phyloP scores from a whole-genome alignment of 139 green algal species.

The Parachlorella kessleri region DNA sequence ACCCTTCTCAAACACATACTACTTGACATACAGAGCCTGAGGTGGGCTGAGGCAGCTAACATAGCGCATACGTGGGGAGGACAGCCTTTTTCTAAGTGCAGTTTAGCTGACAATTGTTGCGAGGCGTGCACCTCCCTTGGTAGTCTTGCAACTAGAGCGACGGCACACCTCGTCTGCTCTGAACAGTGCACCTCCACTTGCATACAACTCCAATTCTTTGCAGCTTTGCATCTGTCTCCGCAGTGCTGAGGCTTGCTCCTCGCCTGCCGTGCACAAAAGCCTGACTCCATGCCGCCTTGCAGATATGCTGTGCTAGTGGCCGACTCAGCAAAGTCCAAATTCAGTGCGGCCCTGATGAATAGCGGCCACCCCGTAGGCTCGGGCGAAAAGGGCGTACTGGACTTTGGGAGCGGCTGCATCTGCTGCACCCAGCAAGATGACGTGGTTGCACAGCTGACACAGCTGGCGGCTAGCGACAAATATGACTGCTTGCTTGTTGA shows the following conservation, averaged over 20 bases:
- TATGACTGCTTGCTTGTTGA: slow-evolving; percentile 85
- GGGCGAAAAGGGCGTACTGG: neutral
- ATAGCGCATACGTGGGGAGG: too few relatives aligned
- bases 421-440: slow-evolving; percentile 58
- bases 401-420: neutral
- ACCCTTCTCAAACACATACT: slow-evolving; percentile 79
- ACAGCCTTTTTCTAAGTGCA: too few relatives aligned
- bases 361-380: neutral
- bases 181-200: too few relatives aligned
- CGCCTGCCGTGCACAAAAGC: too few relatives aligned
- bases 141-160: too few relatives aligned
- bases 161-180: too few relatives aligned
- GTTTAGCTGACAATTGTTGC: too few relatives aligned
- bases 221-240: too few relatives aligned
- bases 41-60: slow-evolving; percentile 1
- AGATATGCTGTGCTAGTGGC: slow-evolving; percentile 12
- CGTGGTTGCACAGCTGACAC: slow-evolving; percentile 55
- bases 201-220: too few relatives aligned
- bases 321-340: slow-evolving; percentile 11
- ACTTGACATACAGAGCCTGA: slow-evolving; percentile 28
- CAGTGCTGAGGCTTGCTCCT: too few relatives aligned
- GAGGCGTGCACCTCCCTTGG: too few relatives aligned
- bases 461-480: slow-evolving; percentile 39
- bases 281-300: too few relatives aligned
- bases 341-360: slow-evolving; percentile 6